Evolutionary conservation across 768 basidiomycete species (phyloP).

Genomic region (Russula sp.): DNA sequence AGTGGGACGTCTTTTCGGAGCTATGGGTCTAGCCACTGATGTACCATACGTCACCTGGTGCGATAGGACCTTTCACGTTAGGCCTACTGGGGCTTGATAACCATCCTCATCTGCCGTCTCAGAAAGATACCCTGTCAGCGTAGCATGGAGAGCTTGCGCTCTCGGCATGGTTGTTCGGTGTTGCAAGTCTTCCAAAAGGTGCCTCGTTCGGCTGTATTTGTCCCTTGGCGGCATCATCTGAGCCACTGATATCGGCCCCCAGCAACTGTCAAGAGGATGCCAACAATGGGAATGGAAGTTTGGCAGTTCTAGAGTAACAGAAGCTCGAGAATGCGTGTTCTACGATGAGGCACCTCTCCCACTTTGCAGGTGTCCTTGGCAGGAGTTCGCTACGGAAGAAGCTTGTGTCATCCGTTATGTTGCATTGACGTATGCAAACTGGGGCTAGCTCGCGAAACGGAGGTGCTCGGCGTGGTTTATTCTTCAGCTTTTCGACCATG

Average conservation of each 20-base stretch:
- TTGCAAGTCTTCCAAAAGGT: neutral
- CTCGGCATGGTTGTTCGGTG: neutral
- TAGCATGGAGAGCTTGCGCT: neutral
- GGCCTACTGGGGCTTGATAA: neutral
- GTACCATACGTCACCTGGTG: neutral
- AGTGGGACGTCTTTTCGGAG: slow-evolving; percentile 6
- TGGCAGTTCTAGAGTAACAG: neutral
- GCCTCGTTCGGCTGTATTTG: neutral
- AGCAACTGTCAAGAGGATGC: neutral
- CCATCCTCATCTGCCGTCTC: neutral
- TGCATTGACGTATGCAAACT: neutral
- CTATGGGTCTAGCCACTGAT: slow-evolving; percentile 4
- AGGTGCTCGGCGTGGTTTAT: neutral
- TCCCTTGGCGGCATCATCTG: neutral
- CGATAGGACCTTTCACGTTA: neutral
- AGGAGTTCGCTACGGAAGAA: neutral
- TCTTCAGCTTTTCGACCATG: neutral
- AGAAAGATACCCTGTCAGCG: neutral
- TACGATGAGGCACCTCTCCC: neutral
- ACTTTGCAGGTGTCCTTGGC: neutral
- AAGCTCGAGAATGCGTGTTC: neutral
- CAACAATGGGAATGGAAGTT: slow-evolving; percentile 1
- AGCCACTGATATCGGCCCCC: neutral
- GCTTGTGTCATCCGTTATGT: neutral
- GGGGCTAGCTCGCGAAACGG: neutral